These are phyloP conservation scores for Hepatocystis sp. DNA, from an alignment of 169 alveolate species.

Conservation along the genomic window DNA sequence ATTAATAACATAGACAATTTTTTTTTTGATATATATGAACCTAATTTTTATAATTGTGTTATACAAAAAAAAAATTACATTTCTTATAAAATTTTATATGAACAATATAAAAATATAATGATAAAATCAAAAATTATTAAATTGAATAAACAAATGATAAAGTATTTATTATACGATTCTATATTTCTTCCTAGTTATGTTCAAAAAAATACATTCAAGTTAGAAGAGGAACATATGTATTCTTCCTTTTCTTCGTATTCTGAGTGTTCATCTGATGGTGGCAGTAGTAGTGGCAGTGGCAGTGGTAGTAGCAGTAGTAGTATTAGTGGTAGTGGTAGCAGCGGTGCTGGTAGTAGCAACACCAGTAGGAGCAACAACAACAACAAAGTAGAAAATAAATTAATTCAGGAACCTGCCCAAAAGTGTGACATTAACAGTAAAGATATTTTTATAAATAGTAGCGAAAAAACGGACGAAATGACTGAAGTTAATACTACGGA, in stretches of 20 bases:
- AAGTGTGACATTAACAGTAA: too few relatives aligned
- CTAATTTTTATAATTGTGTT: conserved; percentile 36
- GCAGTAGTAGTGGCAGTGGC: neutral
- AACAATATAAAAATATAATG: conserved; percentile 33
- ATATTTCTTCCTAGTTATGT: conserved; percentile 62
- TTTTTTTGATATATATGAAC: conserved; percentile 26
- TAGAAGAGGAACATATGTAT: conserved; percentile 31
- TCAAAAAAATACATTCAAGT: conserved; percentile 13
- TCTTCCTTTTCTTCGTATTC: conserved; percentile 66
- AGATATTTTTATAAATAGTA: too few relatives aligned
- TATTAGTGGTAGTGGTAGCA: too few relatives aligned
- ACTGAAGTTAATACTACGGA: too few relatives aligned
- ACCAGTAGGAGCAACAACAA: too few relatives aligned
- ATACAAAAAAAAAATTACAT: conserved; percentile 14
- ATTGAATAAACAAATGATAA: conserved; percentile 17
- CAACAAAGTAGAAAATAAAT: too few relatives aligned
- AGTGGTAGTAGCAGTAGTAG: too few relatives aligned
- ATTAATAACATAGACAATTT: conserved; percentile 13
- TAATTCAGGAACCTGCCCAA: too few relatives aligned
- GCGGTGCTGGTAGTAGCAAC: too few relatives aligned
- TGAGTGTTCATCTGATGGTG: neutral
- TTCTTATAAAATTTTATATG: conserved; percentile 40
- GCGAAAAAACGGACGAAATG: too few relatives aligned
- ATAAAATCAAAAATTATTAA: conserved; percentile 34
- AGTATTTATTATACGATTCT: conserved; percentile 26